A percentile compares a stretch with the other conserved stretches of the same genome.
Conservation (phyloP, 352 stramenopile species). For the Phytophthora hybrid region DNA sequence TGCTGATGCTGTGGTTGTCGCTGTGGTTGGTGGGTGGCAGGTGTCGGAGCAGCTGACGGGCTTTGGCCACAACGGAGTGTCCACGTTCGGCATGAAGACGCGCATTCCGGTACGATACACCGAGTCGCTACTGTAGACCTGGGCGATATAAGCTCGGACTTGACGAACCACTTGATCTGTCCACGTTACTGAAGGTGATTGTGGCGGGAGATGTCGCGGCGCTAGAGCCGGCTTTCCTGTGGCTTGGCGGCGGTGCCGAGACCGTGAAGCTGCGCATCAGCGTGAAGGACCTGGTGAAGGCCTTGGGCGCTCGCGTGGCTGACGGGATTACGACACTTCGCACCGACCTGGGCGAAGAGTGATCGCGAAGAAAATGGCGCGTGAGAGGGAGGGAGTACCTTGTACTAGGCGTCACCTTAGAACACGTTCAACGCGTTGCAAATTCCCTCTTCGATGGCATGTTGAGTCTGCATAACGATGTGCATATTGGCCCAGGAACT, state of each 20-base stretch:
- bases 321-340: constrained; percentile 67
- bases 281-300: constrained; percentile 65
- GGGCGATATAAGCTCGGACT: neutral
- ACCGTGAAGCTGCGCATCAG: constrained; percentile 83
- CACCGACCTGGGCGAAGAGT: constrained; percentile 39
- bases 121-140: no score
- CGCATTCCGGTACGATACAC: constrained; percentile 56
- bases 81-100: constrained; percentile 82
- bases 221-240: constrained; percentile 70
- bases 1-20: constrained; percentile 3
- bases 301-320: constrained; percentile 63
- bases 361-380: neutral
- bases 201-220: constrained; percentile 64
- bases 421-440: no score
- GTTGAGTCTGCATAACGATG: no score
- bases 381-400: no score
- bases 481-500: no score
- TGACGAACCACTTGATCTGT: constrained; percentile 6
- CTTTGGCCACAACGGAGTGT: constrained; percentile 89
- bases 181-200: constrained; percentile 61
- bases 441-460: no score
- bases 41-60: constrained; percentile 77
- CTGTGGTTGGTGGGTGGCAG: constrained; percentile 23
- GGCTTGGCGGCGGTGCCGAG: constrained; percentile 81
- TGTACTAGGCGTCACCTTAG: no score